Conservation (phyloP, 2,329 filamentous ascomycete species). For the Fusarium sp. region DNA sequence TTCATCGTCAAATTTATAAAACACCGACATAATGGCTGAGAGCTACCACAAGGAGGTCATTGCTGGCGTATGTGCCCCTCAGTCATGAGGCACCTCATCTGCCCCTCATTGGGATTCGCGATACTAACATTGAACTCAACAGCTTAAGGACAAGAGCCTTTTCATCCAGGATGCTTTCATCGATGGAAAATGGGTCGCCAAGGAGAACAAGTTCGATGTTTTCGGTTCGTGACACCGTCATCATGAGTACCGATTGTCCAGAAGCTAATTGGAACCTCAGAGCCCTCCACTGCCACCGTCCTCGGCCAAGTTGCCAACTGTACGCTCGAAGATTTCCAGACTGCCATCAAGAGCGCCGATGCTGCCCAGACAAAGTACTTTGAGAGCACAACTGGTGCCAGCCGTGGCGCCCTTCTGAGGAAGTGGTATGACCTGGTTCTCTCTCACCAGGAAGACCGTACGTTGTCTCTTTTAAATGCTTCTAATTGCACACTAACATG, state of each 20-base stretch:
- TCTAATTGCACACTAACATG: neutral
- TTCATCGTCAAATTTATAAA: neutral
- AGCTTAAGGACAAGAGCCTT: slow-evolving; percentile 43
- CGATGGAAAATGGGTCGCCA: slow-evolving; percentile 42
- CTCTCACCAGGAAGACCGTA: slow-evolving; percentile 43
- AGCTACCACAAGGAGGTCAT: slow-evolving; percentile 44
- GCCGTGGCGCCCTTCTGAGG: slow-evolving; percentile 42
- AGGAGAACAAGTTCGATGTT: slow-evolving; percentile 44
- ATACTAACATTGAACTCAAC: slow-evolving; percentile 22
- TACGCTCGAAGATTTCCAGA: slow-evolving; percentile 41
- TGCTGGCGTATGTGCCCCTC: slow-evolving; percentile 37
- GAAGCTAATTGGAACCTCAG: slow-evolving; percentile 19
- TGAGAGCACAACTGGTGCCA: slow-evolving; percentile 41
- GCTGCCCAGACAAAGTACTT: slow-evolving; percentile 39
- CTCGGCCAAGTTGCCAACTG: slow-evolving; percentile 43
- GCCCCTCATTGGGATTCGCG: neutral
- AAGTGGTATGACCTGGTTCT: slow-evolving; percentile 44
- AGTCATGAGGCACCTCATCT: slow-evolving; percentile 24
- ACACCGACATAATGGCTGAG: slow-evolving; percentile 39
- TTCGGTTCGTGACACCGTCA: slow-evolving; percentile 32
- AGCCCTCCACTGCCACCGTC: slow-evolving; percentile 43
- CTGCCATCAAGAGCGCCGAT: slow-evolving; percentile 42
- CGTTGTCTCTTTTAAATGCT: neutral
- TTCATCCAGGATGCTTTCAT: slow-evolving; percentile 45
- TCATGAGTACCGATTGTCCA: neutral